These are phyloP conservation scores for Canariomyces notabilis DNA, from an alignment of 2,329 filamentous ascomycete species.

Conservation along the genomic window DNA sequence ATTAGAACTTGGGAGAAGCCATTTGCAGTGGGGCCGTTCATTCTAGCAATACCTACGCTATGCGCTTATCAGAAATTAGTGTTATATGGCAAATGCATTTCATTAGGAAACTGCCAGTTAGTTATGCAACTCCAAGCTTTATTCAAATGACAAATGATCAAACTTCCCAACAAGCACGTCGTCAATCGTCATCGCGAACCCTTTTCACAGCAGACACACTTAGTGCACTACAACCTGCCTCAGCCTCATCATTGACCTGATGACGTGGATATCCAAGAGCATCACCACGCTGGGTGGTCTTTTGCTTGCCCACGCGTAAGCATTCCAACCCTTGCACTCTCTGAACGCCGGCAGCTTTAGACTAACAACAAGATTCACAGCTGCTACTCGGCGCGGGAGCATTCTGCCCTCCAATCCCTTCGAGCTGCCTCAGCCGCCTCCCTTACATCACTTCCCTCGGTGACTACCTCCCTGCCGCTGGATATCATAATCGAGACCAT, in stretches of 20 bases:
- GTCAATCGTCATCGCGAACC: too few relatives aligned
- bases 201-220: too few relatives aligned
- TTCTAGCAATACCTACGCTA: too few relatives aligned
- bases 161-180: too few relatives aligned
- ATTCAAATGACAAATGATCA: too few relatives aligned
- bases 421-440: slow-evolving; percentile 43
- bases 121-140: too few relatives aligned
- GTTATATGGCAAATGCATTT: too few relatives aligned
- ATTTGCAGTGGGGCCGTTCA: too few relatives aligned
- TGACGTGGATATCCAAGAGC: slow-evolving; percentile 67
- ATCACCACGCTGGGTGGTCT: slow-evolving; percentile 71
- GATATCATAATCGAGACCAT: slow-evolving; percentile 89
- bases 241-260: slow-evolving; percentile 33
- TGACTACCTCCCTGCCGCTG: slow-evolving; percentile 58
- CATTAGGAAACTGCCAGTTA: too few relatives aligned
- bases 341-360: slow-evolving; percentile 3
- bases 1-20: too few relatives aligned
- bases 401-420: slow-evolving; percentile 66
- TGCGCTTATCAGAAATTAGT: too few relatives aligned
- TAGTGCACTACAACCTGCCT: background rate
- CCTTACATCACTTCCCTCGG: slow-evolving; percentile 37
- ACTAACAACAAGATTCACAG: slow-evolving; percentile 42
- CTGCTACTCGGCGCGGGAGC: slow-evolving; percentile 94
- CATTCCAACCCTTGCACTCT: slow-evolving; percentile 4
- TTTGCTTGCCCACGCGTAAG: slow-evolving; percentile 83